A percentile compares a stretch with the other conserved stretches of the same genome.
phyloP scores from a whole-genome alignment of 2,329 filamentous ascomycete species.

The Claviceps pusilla region DNA sequence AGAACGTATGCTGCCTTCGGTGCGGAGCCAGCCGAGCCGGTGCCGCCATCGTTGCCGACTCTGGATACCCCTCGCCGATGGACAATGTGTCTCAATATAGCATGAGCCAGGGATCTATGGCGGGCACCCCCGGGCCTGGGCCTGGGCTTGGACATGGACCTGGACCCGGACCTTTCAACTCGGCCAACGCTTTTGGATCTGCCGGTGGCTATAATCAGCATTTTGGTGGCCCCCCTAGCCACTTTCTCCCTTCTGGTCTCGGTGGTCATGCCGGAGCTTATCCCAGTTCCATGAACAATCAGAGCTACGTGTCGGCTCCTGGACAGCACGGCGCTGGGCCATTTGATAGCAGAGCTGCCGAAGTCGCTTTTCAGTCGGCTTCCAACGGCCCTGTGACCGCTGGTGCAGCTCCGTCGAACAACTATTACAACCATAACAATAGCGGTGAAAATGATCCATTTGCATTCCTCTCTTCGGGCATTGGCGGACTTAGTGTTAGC shows the following conservation, averaged over 20 bases:
- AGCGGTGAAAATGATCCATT: constrained; percentile 62
- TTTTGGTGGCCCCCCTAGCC: constrained; percentile 75
- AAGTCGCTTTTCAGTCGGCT: constrained; percentile 85
- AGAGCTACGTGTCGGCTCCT: constrained; percentile 56
- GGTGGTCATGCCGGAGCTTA: constrained; percentile 57
- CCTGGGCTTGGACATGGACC: constrained; percentile 40
- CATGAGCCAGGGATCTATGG: constrained; percentile 81
- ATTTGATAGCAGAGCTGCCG: constrained; percentile 85
- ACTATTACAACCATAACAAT: constrained; percentile 38
- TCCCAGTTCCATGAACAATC: constrained; percentile 64
- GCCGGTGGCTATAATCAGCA: constrained; percentile 57
- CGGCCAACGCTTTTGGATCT: constrained; percentile 53
- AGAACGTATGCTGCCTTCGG: constrained; percentile 94
- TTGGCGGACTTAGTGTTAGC: constrained; percentile 57
- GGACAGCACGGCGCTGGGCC: constrained; percentile 69
- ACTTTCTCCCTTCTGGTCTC: constrained; percentile 78
- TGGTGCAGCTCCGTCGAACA: constrained; percentile 52
- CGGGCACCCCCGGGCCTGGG: constrained; percentile 60
- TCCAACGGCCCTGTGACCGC: constrained; percentile 67
- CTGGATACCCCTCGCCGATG: constrained; percentile 81
- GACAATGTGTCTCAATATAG: constrained; percentile 69
- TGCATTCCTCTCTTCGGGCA: constrained; percentile 61
- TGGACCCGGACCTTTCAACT: constrained; percentile 60
- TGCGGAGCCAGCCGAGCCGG: constrained; percentile 90
- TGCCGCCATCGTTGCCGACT: constrained; percentile 87